These are phyloP conservation scores for Graphilbum ipis-grandicollis DNA, from an alignment of 2,329 filamentous ascomycete species.

Conservation along the genomic window DNA sequence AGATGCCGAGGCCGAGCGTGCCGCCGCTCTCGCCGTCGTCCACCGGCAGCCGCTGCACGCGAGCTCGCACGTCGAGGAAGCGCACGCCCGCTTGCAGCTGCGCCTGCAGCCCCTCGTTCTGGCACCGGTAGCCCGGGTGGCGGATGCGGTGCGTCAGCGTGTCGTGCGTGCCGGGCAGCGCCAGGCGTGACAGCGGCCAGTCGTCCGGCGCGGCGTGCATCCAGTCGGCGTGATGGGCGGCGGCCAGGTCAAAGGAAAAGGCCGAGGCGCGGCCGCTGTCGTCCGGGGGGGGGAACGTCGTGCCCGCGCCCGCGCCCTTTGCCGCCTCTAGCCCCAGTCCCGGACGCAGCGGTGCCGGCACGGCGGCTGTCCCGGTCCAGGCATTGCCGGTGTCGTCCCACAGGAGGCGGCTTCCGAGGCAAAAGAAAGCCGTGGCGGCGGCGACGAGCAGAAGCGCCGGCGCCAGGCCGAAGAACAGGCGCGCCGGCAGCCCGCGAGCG, in stretches of 20 bases:
- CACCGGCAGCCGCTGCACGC: constrained; percentile 13
- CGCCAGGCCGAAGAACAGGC: too few species aligned
- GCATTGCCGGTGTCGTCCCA: too few species aligned
- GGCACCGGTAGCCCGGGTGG: constrained; percentile 22
- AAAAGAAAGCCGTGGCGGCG: too few species aligned
- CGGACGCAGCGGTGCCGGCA: neutral
- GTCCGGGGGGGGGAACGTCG: too few species aligned
- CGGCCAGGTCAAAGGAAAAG: constrained; percentile 24
- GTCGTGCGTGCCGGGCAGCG: constrained; percentile 35
- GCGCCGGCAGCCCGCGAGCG: too few species aligned
- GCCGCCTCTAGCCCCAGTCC: neutral
- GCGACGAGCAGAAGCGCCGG: too few species aligned
- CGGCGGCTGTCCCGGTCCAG: neutral
- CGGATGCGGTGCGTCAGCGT: constrained; percentile 29
- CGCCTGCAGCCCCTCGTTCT: constrained; percentile 25
- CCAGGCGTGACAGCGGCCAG: constrained; percentile 23
- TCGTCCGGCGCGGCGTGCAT: constrained; percentile 25
- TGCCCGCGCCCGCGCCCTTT: neutral
- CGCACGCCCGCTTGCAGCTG: constrained; percentile 29
- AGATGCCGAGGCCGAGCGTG: constrained; percentile 25
- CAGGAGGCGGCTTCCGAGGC: too few species aligned
- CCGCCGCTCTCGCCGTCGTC: neutral
- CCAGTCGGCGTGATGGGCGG: constrained; percentile 19
- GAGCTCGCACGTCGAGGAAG: constrained; percentile 30
- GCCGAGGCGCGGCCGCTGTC: constrained; percentile 9